phyloP scores from a whole-genome alignment of 2,329 filamentous ascomycete species.

The Didymella glomerata region DNA sequence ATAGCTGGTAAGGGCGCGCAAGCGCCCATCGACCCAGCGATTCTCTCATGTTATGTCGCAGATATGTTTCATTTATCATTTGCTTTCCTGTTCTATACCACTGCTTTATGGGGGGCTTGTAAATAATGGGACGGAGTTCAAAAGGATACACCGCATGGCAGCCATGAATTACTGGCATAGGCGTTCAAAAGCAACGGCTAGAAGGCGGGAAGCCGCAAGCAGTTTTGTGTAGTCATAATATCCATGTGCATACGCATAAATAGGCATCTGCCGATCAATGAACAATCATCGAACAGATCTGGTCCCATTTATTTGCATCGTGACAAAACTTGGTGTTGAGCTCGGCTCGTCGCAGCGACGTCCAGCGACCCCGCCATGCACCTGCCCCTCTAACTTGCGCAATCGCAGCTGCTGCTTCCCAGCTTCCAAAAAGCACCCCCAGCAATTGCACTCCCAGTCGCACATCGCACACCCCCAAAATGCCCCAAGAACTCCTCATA shows the following conservation, averaged over 20 bases:
- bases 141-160: constrained; percentile 14
- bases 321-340: constrained; percentile 5
- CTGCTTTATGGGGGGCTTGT: constrained; percentile 21
- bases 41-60: constrained; percentile 29
- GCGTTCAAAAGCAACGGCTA: constrained; percentile 15
- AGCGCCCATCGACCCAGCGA: constrained; percentile 19
- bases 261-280: constrained; percentile 13
- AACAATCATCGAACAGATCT: constrained; percentile 8
- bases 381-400: constrained; percentile 2
- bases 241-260: constrained; percentile 13
- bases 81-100: constrained; percentile 49
- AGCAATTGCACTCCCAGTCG: neutral
- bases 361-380: constrained; percentile 9
- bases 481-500: constrained; percentile 38
- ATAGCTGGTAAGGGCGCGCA: constrained; percentile 25
- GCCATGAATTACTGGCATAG: constrained; percentile 5
- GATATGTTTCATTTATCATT: constrained; percentile 38
- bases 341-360: constrained; percentile 6
- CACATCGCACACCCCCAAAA: constrained; percentile 1
- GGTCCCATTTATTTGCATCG: neutral
- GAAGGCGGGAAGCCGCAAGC: constrained; percentile 1
- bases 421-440: neutral
- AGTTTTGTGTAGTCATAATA: constrained; percentile 16
- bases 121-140: constrained; percentile 22
- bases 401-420: neutral